Percentiles rank a stretch among this genome's conserved stretches.
Evolutionary conservation across 2,329 filamentous ascomycete species (phyloP).

Genomic region (Lomentospora prolificans): DNA sequence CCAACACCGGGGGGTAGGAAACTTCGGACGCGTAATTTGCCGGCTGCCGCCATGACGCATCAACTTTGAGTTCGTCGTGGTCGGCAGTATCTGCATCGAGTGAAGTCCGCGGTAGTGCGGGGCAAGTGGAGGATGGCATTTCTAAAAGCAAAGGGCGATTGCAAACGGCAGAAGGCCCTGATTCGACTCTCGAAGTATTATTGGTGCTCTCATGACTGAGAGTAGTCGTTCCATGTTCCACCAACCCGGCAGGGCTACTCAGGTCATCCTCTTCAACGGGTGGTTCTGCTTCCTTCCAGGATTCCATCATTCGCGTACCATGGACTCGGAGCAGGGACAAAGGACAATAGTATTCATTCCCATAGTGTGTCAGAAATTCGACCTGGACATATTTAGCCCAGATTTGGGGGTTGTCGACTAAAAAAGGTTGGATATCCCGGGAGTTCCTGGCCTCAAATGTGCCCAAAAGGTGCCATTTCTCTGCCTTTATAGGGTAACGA

Average conservation of each 20-base stretch:
- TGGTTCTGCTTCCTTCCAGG: conserved; percentile 73
- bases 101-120: no score
- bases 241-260: conserved; percentile 16
- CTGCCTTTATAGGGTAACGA: conserved; percentile 82
- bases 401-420: conserved; percentile 88
- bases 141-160: no score
- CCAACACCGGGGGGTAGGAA: no score
- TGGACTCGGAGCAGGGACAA: conserved; percentile 85
- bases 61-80: no score
- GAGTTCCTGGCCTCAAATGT: conserved; percentile 88
- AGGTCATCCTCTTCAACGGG: conserved; percentile 52
- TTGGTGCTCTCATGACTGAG: no score
- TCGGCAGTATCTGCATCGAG: no score
- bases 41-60: no score
- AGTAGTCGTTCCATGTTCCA: neutral
- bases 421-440: conserved; percentile 85
- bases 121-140: no score
- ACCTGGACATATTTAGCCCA: conserved; percentile 90
- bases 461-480: conserved; percentile 84
- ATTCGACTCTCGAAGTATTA: no score
- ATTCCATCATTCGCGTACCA: conserved; percentile 92
- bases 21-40: no score
- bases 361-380: conserved; percentile 88
- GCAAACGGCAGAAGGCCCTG: no score
- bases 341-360: conserved; percentile 94